These are phyloP conservation scores for Pichia sp. DNA, from an alignment of 1,139 yeast genomes.

Conservation along the genomic window DNA sequence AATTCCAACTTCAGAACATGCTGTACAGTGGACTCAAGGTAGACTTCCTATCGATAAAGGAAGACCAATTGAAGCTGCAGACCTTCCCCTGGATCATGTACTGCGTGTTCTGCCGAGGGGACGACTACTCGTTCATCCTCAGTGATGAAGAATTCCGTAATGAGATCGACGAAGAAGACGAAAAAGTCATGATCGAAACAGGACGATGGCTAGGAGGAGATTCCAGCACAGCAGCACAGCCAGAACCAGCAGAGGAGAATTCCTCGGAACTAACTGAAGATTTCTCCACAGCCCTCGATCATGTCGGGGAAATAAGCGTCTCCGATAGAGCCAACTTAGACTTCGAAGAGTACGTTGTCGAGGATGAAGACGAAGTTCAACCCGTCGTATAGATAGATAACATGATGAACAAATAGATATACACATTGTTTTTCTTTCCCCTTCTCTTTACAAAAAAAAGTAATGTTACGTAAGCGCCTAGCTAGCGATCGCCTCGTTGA, in stretches of 20 bases:
- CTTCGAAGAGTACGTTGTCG: conserved; percentile 27
- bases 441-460: no score
- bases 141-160: conserved; percentile 18
- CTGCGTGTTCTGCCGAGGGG: conserved; percentile 36
- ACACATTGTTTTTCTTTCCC: no score
- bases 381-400: no score
- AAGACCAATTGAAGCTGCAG: conserved; percentile 64
- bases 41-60: conserved; percentile 65
- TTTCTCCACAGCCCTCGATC: conserved; percentile 2
- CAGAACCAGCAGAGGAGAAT: neutral
- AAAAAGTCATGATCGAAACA: neutral
- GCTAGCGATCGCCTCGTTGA: no score
- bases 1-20: conserved; percentile 63
- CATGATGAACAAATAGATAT: no score
- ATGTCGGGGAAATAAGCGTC: conserved; percentile 1
- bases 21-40: conserved; percentile 71
- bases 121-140: conserved; percentile 27
- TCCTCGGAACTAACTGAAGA: neutral
- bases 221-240: neutral
- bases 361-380: conserved; percentile 15
- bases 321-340: conserved; percentile 5
- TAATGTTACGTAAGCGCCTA: no score
- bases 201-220: conserved; percentile 5
- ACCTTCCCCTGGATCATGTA: conserved; percentile 82
- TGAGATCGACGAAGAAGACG: conserved; percentile 5